These are phyloP conservation scores for Colletotrichum eremochloae DNA, from an alignment of 2,329 filamentous ascomycete species.

Conservation along the genomic window DNA sequence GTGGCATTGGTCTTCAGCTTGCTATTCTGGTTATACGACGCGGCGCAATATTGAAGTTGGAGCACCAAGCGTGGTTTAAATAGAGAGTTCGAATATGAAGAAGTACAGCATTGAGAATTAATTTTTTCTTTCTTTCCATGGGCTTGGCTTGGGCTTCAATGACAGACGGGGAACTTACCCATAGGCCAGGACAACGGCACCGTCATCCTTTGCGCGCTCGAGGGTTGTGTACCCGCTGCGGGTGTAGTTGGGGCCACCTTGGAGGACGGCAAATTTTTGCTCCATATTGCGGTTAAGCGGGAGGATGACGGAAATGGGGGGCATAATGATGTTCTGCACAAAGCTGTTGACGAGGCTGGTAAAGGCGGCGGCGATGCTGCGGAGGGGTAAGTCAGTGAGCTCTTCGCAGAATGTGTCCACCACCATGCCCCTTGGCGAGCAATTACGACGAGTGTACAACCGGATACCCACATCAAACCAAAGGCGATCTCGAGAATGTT, in stretches of 20 bases:
- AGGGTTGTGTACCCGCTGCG: conserved; percentile 76
- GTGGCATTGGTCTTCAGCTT: no score
- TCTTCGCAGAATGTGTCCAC: background rate
- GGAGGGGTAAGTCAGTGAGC: background rate
- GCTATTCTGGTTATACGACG: no score
- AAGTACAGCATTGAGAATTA: background rate
- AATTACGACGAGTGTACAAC: background rate
- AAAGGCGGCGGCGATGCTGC: conserved; percentile 77
- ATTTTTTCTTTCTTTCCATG: no score
- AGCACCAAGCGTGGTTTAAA: background rate
- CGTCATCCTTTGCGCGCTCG: conserved; percentile 76
- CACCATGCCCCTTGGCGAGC: background rate
- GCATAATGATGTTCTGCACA: conserved; percentile 78
- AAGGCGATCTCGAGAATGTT: conserved; percentile 83
- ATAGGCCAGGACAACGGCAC: conserved; percentile 79
- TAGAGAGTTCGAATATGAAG: background rate
- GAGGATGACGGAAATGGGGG: conserved; percentile 76
- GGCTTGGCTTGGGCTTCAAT: background rate
- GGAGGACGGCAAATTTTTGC: conserved; percentile 79
- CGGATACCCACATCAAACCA: conserved; percentile 73
- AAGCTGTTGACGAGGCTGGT: conserved; percentile 79
- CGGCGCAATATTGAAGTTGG: background rate
- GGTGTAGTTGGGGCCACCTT: conserved; percentile 67
- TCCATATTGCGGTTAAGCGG: conserved; percentile 79
- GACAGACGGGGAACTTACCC: conserved; percentile 61